Evolutionary conservation across 2,329 filamentous ascomycete genomes (phyloP), one percentile per base, ranked within the genome.

Genomic region (Ophiosphaerella herpotricha): DNA sequence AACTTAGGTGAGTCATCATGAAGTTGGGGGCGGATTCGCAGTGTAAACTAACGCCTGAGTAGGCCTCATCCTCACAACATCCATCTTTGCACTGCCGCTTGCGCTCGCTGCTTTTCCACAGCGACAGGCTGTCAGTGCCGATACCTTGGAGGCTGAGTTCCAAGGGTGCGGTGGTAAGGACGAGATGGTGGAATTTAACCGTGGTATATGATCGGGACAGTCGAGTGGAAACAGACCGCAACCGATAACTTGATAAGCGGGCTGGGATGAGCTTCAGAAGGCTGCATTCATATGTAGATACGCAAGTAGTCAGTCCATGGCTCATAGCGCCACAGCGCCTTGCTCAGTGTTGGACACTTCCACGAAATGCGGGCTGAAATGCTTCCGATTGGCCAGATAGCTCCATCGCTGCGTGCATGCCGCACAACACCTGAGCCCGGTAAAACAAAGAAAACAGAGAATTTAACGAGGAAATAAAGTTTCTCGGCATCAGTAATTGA

Each of bases 71-170:
- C 80, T 97, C 44, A 83, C 84, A 1, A 97, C 93, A 18, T 94
- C 90, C 61, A 84, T 96, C 54, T 89, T 91, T 61, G 94, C 93
- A 8, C 78, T 99, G 64, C 94, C 94, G 34, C 79, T 97, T 55
- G 94, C 94, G 13, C 79, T 99, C 43, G 94, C 87, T 7, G 91
- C 90, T 2, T 99, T 99, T 76, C 94, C 94, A 4, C 92, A 97
- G 77, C 82, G 91, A 57, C 90, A 99, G 78, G 84, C 84, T 56
- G 88, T 97, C 36, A 83, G 81, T 57, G 91, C 89, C 1, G 82
- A 84, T 26, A 85, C 79, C 43, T 77, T 99, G 48, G 94, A 97
- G 80, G 80, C 88, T 56, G 90, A 96, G 75, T 97, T 99, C 72
- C 88, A 87, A 76, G 87, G 85, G 6, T 84, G 83, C 48, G 92